Base-by-base conservation (phyloP, 768 basidiomycete genomes). In the Mycena rosella region DNA sequence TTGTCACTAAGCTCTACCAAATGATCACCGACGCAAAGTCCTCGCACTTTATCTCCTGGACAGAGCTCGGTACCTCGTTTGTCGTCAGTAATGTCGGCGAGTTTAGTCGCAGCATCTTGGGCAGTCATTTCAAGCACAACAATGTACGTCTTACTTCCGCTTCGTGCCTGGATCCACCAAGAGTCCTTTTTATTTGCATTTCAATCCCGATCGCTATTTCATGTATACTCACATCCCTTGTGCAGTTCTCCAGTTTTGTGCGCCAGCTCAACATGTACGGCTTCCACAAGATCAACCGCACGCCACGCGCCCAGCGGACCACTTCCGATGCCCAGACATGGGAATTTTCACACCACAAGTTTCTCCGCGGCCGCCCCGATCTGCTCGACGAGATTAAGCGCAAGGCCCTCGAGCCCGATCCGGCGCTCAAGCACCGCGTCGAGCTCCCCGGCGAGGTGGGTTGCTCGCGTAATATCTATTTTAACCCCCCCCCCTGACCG, bases 251-350 rank as follows among this genome's bases (percentile, higher is more conserved):
- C 15, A 94, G 93, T 74, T 97, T 98, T 77, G 95, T 96, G 60
- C 90, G 96, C 71, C 96, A 97, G 76, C 86, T 96, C 70, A 96
- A 97, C 85, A 96, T 96, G 94, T 97, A 96, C 74, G 95, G 95
- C 29, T 97, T 96, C 79, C 94, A 95, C 82, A 96, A 96, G 81
- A 94, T 94, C 80, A 95, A 95, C 78, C 86, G 94, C 88, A 93
- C 93, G 5, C 93, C 93, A 27, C 91, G 94, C 53, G 91, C 93
- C 7, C 91, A 94, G 75, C 88, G 93, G 69, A 92, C 92, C 0
- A 91, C 93, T 15, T 86, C 90, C 15, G 90, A 93, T 74, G 89
- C 91, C 38, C 93, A 95, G 78, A 91, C 89, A 5, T 95, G 93
- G 93, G 94, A 95, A 76, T 95, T 96, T 78, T 92, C 91, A 5